These are phyloP conservation scores for Exophiala xenobiotica DNA, from an alignment of 2,329 filamentous ascomycete genomes.

Conservation along the genomic window DNA sequence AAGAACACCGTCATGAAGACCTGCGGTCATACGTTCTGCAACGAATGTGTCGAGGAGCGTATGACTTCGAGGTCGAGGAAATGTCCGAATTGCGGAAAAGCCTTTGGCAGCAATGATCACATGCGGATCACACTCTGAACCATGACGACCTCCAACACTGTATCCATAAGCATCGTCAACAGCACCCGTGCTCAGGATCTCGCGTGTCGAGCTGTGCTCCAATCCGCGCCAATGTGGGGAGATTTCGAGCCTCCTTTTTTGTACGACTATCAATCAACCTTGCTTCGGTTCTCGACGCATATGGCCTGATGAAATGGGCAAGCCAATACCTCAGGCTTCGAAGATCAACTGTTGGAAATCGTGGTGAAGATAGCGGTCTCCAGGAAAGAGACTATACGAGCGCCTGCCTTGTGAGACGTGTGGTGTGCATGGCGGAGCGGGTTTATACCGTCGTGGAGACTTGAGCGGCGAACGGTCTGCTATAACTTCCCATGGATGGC, in stretches of 20 bases:
- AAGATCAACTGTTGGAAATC: conserved; percentile 1
- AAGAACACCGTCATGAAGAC: conserved; percentile 93
- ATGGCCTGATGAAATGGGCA: too few species aligned
- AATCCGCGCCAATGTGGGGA: too few species aligned
- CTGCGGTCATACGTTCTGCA: conserved; percentile 94
- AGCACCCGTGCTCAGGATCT: not conserved
- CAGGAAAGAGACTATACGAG: too few species aligned
- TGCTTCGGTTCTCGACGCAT: not conserved
- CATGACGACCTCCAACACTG: not conserved
- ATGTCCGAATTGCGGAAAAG: conserved; percentile 88
- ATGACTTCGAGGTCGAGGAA: conserved; percentile 88
- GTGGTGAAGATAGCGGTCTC: not conserved
- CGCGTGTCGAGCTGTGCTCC: not conserved
- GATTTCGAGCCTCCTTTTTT: too few species aligned
- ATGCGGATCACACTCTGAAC: conserved; percentile 60
- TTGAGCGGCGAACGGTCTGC: too few species aligned
- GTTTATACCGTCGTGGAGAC: too few species aligned
- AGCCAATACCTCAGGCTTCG: not conserved
- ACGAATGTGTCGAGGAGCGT: conserved; percentile 83
- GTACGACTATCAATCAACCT: not conserved
- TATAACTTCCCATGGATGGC: too few species aligned
- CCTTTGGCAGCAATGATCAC: conserved; percentile 86
- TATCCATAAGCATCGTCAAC: conserved; percentile 1
- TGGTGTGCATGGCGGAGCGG: too few species aligned
- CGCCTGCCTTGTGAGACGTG: too few species aligned